A percentile compares a stretch with the other conserved stretches of the same genome.
phyloP scores from a whole-genome alignment of 2,329 filamentous ascomycete genomes.

The Aspergillus arachidicola region DNA sequence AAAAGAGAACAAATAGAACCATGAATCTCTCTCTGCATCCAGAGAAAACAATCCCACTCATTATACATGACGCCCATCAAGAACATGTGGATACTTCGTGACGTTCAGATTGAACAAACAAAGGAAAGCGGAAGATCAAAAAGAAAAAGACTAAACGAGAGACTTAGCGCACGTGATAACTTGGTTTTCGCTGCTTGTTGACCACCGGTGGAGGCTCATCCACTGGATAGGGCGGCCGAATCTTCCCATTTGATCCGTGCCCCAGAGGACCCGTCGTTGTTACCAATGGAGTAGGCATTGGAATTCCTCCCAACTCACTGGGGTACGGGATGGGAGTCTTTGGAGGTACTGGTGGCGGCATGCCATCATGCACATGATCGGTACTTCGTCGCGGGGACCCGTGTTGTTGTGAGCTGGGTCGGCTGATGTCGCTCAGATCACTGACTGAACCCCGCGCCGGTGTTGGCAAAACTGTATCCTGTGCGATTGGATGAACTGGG shows the following conservation, averaged over 20 bases:
- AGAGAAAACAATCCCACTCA: background rate
- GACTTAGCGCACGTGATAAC: constrained; percentile 59
- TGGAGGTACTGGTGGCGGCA: constrained; percentile 72
- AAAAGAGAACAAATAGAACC: background rate
- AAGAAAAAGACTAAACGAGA: background rate
- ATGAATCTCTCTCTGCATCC: background rate
- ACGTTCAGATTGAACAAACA: constrained; percentile 8
- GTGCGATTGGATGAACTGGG: constrained; percentile 32
- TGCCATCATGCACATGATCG: constrained; percentile 33
- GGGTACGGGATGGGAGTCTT: constrained; percentile 71
- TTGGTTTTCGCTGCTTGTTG: constrained; percentile 84
- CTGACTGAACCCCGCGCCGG: constrained; percentile 30
- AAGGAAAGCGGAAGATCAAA: constrained; percentile 14
- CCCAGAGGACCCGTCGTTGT: constrained; percentile 12
- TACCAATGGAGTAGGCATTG: constrained; percentile 40
- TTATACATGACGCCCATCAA: background rate
- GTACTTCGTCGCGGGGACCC: constrained; percentile 38
- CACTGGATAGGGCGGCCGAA: constrained; percentile 72
- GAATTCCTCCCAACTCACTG: constrained; percentile 31
- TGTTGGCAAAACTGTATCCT: constrained; percentile 27
- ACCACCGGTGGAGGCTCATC: constrained; percentile 81
- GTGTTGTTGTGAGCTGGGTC: constrained; percentile 29
- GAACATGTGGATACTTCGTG: background rate
- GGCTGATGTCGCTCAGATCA: constrained; percentile 39
- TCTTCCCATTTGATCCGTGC: constrained; percentile 24